Evolutionary conservation across 495 filamentous ascomycete species (phyloP), one percentile per base, ranked within the genome.

Genomic region (Filosporella fistucella): DNA sequence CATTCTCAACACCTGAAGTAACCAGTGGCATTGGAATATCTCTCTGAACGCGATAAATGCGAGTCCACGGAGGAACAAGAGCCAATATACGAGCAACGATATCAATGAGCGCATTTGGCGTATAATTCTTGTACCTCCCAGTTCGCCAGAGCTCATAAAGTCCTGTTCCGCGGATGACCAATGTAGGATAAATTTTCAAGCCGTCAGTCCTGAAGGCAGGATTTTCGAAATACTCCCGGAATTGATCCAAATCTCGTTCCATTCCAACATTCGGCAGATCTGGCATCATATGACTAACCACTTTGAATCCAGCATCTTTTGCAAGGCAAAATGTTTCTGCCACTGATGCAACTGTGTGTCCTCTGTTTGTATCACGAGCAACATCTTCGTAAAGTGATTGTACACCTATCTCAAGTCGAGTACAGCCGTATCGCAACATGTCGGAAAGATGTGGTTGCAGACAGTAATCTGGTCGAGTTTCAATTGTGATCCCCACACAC

Each of bases 211-310:
- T 82, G 70, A 98, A 97, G 50, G 77, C 86, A 9, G 93, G 93
- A 64, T 94, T 96, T 65, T 93, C 89, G 55, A 98, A 98, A 65
- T 98, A 98, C 66, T 98, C 93, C 49, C 84, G 76, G 69, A 98
- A 98, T 56, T 98, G 93, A 60, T 91, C 89, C 21, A 98, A 71
- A 62, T 98, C 93, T 51, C 93, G 85, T 68, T 97, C 94, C 86
- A 96, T 94, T 46, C 93, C 93, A 4, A 98, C 93, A 58, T 98
- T 98, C 11, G 93, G 93, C 22, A 98, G 72, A 61, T 98, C 93
- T 12, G 93, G 93, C 93, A 98, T 98, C 93, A 98, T 98, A 66
- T 98, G 93, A 51, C 85, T 90, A 55, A 98, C 93, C 6, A 98
- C 91, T 65, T 98, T 98, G 76, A 95, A 98, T 13, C 93, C 93